Conservation (phyloP, 208 protist genomes). For the Tritrichomonas musculus region DNA sequence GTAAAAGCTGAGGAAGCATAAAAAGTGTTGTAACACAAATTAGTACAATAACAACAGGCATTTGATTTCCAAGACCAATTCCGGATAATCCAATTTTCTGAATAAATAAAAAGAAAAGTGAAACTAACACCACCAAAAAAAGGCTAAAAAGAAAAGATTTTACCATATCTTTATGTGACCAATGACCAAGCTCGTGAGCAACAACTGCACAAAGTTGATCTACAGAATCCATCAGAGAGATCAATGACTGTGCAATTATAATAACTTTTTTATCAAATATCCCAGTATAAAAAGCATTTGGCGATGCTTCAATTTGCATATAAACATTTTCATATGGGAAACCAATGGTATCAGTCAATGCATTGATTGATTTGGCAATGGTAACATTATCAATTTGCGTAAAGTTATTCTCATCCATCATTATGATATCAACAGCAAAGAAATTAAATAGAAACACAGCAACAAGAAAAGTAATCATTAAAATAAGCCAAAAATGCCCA, state of each 20-base stretch:
- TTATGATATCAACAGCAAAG: too few relatives aligned
- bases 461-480: too few relatives aligned
- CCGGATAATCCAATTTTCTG: neutral
- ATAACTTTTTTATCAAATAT: neutral
- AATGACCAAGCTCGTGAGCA: constrained; percentile 8
- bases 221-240: neutral
- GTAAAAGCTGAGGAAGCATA: neutral
- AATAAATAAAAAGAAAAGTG: neutral
- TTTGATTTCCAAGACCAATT: neutral
- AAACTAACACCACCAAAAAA: neutral
- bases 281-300: neutral
- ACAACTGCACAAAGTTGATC: neutral
- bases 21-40: neutral
- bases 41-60: neutral
- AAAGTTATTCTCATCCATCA: too few relatives aligned
- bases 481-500: too few relatives aligned
- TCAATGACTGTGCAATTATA: neutral
- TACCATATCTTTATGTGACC: neutral
- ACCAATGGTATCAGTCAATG: neutral
- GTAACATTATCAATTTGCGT: too few relatives aligned
- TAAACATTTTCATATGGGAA: neutral
- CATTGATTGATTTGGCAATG: neutral
- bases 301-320: neutral
- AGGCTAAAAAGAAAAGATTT: neutral
- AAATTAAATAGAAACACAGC: too few relatives aligned